phyloP scores from a whole-genome alignment of 75 land plant species.

The Chamaecyparis obtusa region DNA sequence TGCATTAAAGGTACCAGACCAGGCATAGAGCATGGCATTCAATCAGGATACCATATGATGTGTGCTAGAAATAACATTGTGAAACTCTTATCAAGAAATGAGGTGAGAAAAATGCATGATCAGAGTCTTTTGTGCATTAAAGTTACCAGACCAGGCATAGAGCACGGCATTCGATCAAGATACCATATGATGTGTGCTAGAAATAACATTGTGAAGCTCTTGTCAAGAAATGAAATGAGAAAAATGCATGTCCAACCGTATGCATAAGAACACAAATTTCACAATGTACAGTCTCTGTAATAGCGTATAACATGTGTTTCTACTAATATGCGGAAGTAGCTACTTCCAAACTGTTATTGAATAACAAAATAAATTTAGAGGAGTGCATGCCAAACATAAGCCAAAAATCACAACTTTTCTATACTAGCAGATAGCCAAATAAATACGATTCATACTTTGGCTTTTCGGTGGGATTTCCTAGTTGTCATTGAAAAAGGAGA shows the following conservation, averaged over 20 bases:
- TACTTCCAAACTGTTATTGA: neutral
- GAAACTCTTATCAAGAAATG: too few relatives aligned
- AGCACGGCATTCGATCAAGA: neutral
- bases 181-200: neutral
- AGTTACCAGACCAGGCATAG: too few relatives aligned
- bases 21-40: too few relatives aligned
- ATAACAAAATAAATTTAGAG: neutral
- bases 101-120: too few relatives aligned
- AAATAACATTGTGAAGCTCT: neutral
- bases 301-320: neutral
- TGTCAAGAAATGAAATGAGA: neutral
- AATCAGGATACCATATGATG: too few relatives aligned
- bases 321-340: neutral
- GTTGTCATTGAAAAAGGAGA: neutral
- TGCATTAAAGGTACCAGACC: too few relatives aligned
- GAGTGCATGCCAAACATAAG: neutral
- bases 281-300: neutral
- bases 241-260: neutral
- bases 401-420: neutral
- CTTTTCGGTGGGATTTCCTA: neutral
- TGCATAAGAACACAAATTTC: neutral
- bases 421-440: neutral
- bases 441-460: neutral
- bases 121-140: too few relatives aligned
- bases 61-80: too few relatives aligned